Evolutionary conservation across 139 green algal genomes (phyloP), one percentile per base, ranked within the genome.

Genomic region (Picochlorum costavermella): DNA sequence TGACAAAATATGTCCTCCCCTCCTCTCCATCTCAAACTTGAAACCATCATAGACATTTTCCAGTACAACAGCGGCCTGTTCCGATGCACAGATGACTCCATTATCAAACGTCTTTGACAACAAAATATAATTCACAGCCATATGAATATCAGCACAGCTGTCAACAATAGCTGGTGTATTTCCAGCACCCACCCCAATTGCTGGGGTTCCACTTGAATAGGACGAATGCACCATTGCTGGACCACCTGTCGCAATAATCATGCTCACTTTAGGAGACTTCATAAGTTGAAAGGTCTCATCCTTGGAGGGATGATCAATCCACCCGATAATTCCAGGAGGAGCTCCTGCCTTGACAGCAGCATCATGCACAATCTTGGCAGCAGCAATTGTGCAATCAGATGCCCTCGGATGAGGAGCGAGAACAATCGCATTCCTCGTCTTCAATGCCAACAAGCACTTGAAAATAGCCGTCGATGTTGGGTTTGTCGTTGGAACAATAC

Each of bases 121-220:
- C 23, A 20, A 3, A 12, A 48, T 45, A 59, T 12, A 49, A 26
- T 26, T 70, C n/a, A n/a, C 50, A n/a, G 60, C 60, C 71, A 84
- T 78, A 40, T 75, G 48, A 6, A 88, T 63, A 64, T 83, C 65
- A 31, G 81, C 81, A 10, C 71, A 82, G 31, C 83, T 80, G 57
- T 89, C 82, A 45, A 88, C 83, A 11, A 88, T 76, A 6, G 82
- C 82, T 28, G 82, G 82, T 4, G 82, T 88, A 68, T 88, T 88
- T 56, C 82, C 82, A 6, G 82, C 77, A 50, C 81, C 80, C 37
- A 89, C 82, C 44, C 82, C 82, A 63, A 88, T 73, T 3, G 82
- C 83, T 31, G 82, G 82, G 50, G 88, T 69, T 17, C 82, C 82
- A 1, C 77, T 87, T 16, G 75, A 80, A 61, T 88, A 88, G 6